Evolutionary conservation across 768 basidiomycete genomes (phyloP).

Genomic region (Serendipita sp.): DNA sequence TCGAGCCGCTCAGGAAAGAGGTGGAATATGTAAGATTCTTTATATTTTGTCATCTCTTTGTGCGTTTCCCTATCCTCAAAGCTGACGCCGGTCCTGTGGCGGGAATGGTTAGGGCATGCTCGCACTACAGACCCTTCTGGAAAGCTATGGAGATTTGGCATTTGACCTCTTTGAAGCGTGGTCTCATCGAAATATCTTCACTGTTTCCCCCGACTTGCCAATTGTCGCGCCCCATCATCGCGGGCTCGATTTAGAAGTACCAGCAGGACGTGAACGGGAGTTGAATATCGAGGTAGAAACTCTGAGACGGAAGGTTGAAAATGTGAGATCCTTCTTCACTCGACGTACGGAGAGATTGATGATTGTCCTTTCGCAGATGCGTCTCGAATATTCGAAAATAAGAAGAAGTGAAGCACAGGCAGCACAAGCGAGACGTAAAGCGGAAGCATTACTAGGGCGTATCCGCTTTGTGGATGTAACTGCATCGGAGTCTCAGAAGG

Average conservation of each 20-base stretch:
- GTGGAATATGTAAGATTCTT: slow-evolving; percentile 27
- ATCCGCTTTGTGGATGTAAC: slow-evolving; percentile 1
- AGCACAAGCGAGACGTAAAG: slow-evolving; percentile 39
- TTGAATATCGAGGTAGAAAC: slow-evolving; percentile 53
- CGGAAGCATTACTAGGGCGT: slow-evolving; percentile 29
- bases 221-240: slow-evolving; percentile 65
- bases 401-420: slow-evolving; percentile 50
- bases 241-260: slow-evolving; percentile 46
- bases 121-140: slow-evolving; percentile 75
- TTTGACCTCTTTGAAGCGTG: slow-evolving; percentile 88
- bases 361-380: slow-evolving; percentile 6
- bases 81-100: slow-evolving; percentile 26
- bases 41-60: background rate
- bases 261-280: slow-evolving; percentile 33
- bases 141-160: slow-evolving; percentile 76
- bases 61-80: background rate
- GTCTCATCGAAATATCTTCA: slow-evolving; percentile 77
- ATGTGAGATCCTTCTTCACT: slow-evolving; percentile 32
- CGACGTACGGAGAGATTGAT: background rate
- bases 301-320: slow-evolving; percentile 47
- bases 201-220: slow-evolving; percentile 49
- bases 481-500: slow-evolving; percentile 24
- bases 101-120: slow-evolving; percentile 65
- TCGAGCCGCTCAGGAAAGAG: slow-evolving; percentile 16
- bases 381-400: slow-evolving; percentile 17